phyloP scores from a whole-genome alignment of 345 rosid genomes.

The Eucalyptus sideroxylon region DNA sequence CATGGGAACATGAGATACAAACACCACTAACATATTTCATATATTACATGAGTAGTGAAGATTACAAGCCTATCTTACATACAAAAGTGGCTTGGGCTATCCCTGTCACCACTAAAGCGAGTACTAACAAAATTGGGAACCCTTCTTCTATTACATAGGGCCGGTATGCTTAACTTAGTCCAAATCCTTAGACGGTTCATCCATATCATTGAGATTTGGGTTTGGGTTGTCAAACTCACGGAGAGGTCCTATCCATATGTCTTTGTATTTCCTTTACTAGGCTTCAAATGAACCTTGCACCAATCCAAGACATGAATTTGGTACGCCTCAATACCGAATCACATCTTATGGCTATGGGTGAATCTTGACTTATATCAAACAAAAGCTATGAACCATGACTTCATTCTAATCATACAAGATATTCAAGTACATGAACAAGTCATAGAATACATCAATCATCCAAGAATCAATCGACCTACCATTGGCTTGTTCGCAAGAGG shows the following conservation, averaged over 20 bases:
- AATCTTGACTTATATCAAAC: too few relatives aligned
- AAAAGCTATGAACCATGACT: too few relatives aligned
- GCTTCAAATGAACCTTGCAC: background rate
- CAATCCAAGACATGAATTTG: background rate
- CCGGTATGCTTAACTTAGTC: background rate
- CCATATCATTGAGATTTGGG: background rate
- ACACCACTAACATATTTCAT: background rate
- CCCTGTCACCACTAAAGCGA: accelerated
- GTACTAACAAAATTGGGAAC: background rate
- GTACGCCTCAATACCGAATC: too few relatives aligned
- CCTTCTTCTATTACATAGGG: too few relatives aligned
- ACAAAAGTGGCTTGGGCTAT: too few relatives aligned
- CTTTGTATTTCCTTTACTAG: background rate
- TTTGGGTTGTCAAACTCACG: background rate
- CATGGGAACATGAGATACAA: background rate
- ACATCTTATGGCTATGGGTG: too few relatives aligned
- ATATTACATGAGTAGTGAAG: background rate
- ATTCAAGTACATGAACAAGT: background rate
- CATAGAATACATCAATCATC: background rate
- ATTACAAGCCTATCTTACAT: too few relatives aligned
- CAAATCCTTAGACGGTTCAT: background rate
- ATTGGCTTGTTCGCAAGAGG: background rate
- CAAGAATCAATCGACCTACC: background rate
- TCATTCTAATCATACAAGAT: background rate
- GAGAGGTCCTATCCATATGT: background rate